Percentiles rank a stretch among this genome's conserved stretches.
Conservation (phyloP, 2,329 filamentous ascomycete species). For the Talaromyces amestolkiae region DNA sequence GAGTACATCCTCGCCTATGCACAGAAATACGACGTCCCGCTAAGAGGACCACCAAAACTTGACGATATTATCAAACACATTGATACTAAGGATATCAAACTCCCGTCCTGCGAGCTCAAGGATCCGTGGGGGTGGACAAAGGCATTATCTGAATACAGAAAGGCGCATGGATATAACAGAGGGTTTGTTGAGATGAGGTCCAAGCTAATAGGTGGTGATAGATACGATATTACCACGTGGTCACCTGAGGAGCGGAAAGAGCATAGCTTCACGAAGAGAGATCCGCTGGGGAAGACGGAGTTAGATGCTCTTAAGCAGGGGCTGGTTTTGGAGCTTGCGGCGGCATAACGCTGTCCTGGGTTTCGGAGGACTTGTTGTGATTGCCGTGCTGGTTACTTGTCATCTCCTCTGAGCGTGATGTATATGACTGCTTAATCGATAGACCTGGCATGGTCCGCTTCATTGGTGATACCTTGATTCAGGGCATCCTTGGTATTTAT, state of each 20-base stretch:
- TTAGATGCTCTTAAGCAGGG: conserved; percentile 41
- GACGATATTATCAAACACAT: conserved; percentile 22
- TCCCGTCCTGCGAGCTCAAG: conserved; percentile 25
- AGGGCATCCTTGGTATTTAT: too few species aligned
- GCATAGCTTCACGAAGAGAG: conserved; percentile 33
- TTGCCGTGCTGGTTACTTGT: not conserved
- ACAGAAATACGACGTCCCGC: not conserved
- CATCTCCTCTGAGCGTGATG: not conserved
- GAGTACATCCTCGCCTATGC: not conserved
- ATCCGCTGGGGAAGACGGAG: conserved; percentile 35
- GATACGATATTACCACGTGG: conserved; percentile 38
- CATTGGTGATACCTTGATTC: too few species aligned
- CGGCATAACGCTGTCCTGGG: not conserved
- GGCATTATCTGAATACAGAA: conserved; percentile 26
- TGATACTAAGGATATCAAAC: conserved; percentile 22
- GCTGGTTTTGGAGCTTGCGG: conserved; percentile 26
- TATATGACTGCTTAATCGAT: not conserved
- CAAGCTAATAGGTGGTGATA: conserved; percentile 39
- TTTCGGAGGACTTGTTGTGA: not conserved
- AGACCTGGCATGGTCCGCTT: not conserved
- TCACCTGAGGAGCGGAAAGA: conserved; percentile 34
- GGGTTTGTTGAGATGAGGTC: not conserved
- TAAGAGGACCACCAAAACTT: not conserved
- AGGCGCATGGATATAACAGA: conserved; percentile 12
- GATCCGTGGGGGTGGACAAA: conserved; percentile 31